Base-by-base conservation (phyloP, 2,329 filamentous ascomycete species). In the Dactylonectria estremocensis region DNA sequence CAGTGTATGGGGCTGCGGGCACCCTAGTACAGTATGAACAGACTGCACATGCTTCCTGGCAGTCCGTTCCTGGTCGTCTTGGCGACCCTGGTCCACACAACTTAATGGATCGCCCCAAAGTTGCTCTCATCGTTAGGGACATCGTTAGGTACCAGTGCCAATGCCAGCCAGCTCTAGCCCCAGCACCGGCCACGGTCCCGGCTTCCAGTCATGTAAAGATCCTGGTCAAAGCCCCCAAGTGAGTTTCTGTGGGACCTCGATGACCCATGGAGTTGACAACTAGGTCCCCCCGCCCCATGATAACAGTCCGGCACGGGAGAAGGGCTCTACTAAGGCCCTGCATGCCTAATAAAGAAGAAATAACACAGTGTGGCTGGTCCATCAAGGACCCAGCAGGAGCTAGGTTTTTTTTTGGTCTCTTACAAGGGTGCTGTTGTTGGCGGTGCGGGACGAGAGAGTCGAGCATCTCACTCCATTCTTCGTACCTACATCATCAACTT, bases 321-420 rank as follows among this genome's bases (percentile, higher is more conserved):
- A 71, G 69, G 52, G 52, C 57, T 61, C 57, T 64, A 7, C 16
- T n/a, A 68, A 69, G 69, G 24, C 24, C 72, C 71, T 68, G 61
- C 64, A 71, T 64, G 74, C 60, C 54, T 70, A 70, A 69, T 74
- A 73, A 69, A 74, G 67, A 65, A 70, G 69, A 22, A 63, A 72
- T 69, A 68, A 72, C 69, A 72, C 73, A 74, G 70, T 73, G 73
- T 76, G 73, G 69, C 61, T 68, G 56, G 60, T 65, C 61, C 67
- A 62, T 72, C 72, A 65, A 49, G 59, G 62, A 60, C 71, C 73
- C 68, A 71, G 71, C 59, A 65, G n/a, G n/a, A n/a, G 40, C 67
- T 67, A 37, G 67, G 46, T 67, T 68, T 74, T 68, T 64, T 66
- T 7, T 11, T 33, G 33, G 52, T 61, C 70, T 72, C 67, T 69